These are phyloP conservation scores for Linum trigynum DNA, from an alignment of 345 rosid species.

Conservation along the genomic window DNA sequence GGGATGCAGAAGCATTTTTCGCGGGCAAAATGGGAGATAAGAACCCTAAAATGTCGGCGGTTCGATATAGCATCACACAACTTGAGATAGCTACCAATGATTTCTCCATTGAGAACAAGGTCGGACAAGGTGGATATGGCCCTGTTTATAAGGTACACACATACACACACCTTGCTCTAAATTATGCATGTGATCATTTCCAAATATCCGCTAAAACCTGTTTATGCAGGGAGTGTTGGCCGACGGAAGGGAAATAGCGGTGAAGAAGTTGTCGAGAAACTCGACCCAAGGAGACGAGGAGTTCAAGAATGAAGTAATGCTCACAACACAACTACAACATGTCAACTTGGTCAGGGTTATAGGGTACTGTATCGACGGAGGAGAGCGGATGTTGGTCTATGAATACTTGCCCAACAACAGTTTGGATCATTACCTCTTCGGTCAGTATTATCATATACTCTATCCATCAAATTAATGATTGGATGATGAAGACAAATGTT, in stretches of 20 bases:
- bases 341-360: not conserved
- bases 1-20: not conserved
- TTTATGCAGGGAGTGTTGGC: not conserved
- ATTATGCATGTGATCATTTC: no score
- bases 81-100: not conserved
- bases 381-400: not conserved
- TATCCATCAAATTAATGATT: not conserved
- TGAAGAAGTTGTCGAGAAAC: not conserved
- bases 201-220: no score
- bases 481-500: no score
- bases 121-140: not conserved
- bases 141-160: not conserved
- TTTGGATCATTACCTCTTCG: not conserved
- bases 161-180: no score
- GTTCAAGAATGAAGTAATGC: no score
- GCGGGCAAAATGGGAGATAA: not conserved
- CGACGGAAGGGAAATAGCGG: not conserved
- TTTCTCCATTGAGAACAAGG: not conserved
- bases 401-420: not conserved
- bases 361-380: not conserved
- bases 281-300: no score
- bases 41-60: not conserved
- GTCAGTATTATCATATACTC: not conserved
- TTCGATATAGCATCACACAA: not conserved
- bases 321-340: not conserved